Evolutionary conservation across 148 eudicot species (phyloP), one percentile per base, ranked within the genome.

Genomic region (Rhododendron kiyosumense): DNA sequence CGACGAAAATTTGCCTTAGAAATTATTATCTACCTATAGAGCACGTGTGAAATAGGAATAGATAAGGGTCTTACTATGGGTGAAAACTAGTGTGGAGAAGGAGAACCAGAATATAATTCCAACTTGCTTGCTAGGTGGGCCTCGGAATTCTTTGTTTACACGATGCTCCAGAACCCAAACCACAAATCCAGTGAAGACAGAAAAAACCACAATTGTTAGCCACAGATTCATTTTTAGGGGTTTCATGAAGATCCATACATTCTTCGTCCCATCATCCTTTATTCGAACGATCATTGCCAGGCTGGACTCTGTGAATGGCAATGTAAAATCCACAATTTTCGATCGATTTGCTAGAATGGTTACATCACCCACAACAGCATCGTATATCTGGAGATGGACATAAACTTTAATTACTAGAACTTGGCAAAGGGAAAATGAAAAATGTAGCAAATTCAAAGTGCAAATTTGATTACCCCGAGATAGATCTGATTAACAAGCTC

Each of bases 111-210:
- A 88, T 34, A 93, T 92, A 73, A 91, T 91, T 41, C 97, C 95
- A 20, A 89, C 88, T 89, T 92, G 98, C 65, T 93, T 61, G 63
- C 11, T 11, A 20, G 92, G 92, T 9, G 96, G 93, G 7, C 94
- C 96, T 78, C 94, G 85, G 65, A 94, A 93, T 73, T 91, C 92
- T 67, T 87, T 85, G 81, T 93, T 94, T 46, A 92, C 87, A 14
- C 93, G 92, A 86, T 94, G 97, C 84, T 94, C 98, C 41, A 95
- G 90, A 14, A 93, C 90, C 97, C 96, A 92, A 67, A 95, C 91
- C 1, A 93, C 93, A 51, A 94, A 90, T 7, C 94, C 97, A 4
- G 90, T 91, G 90, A 88, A 92, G 45, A 94, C 52, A 79, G 91
- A 92, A 79, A 93, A 92, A 18, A 87, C 84, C 4, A 90, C 91